A percentile compares a stretch with the other conserved stretches of the same genome.
phyloP scores from a whole-genome alignment of 495 filamentous ascomycete species.

The Amniculicola lignicola region DNA sequence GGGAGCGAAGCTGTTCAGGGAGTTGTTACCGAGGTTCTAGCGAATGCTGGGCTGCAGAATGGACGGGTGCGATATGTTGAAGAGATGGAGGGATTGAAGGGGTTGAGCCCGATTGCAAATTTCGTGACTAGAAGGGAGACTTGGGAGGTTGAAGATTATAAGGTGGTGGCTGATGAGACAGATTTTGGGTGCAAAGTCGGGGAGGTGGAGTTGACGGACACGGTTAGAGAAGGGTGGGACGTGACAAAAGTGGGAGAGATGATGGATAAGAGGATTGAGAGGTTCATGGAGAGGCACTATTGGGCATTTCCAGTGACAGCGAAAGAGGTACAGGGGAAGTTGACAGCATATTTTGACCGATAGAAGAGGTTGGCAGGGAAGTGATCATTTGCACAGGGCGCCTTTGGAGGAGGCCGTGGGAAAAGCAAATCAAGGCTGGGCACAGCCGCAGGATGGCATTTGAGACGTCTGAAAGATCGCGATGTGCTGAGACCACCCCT shows the following conservation, averaged over 20 bases:
- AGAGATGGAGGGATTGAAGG: no score
- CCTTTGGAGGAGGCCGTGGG: no score
- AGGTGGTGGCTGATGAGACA: conserved; percentile 5
- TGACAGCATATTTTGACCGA: conserved; percentile 7
- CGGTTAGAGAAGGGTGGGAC: not conserved
- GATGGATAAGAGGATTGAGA: not conserved
- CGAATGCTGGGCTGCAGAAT: not conserved
- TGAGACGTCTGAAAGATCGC: no score
- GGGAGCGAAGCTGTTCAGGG: not conserved
- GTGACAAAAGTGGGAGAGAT: not conserved
- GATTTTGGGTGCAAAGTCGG: conserved; percentile 2
- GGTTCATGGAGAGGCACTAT: not conserved
- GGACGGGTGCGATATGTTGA: not conserved
- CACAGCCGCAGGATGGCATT: no score
- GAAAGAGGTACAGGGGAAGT: not conserved
- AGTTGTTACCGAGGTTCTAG: not conserved
- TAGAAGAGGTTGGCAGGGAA: no score
- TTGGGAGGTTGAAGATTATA: conserved; percentile 2
- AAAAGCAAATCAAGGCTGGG: no score
- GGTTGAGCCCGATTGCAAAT: not conserved
- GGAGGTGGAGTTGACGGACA: not conserved
- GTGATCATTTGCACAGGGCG: no score
- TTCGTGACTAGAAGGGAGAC: conserved; percentile 1
- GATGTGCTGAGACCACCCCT: no score
- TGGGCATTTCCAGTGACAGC: not conserved